These are phyloP conservation scores for Barnettozyma californica DNA, from an alignment of 805 yeast genomes.

Conservation along the genomic window DNA sequence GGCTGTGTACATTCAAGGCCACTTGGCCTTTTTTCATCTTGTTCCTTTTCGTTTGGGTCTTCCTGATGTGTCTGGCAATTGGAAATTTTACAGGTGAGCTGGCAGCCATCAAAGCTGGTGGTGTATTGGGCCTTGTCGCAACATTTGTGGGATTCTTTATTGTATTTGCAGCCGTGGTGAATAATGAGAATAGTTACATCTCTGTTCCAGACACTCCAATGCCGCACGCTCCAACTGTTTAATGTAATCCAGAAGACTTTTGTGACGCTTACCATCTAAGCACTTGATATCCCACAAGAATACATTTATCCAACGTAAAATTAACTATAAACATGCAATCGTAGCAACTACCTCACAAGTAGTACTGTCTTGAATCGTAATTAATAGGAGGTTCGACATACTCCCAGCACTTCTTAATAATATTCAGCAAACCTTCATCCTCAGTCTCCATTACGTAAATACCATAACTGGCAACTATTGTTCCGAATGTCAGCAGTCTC, in stretches of 20 bases:
- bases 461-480: slow-evolving; percentile 65
- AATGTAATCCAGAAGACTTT: no score
- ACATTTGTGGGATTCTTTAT: slow-evolving; percentile 57
- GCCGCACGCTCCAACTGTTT: slow-evolving; percentile 39
- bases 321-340: not conserved
- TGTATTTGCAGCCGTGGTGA: slow-evolving; percentile 59
- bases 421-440: slow-evolving; percentile 56
- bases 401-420: slow-evolving; percentile 35
- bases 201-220: slow-evolving; percentile 46
- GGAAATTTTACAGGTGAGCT: slow-evolving; percentile 46
- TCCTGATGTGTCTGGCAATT: slow-evolving; percentile 45
- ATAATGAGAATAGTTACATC: slow-evolving; percentile 53
- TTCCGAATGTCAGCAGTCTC: slow-evolving; percentile 56
- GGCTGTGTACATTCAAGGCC: slow-evolving; percentile 52
- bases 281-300: no score
- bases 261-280: no score
- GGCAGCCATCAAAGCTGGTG: slow-evolving; percentile 50
- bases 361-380: slow-evolving; percentile 8
- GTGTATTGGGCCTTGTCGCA: slow-evolving; percentile 52
- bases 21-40: slow-evolving; percentile 55
- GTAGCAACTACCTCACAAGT: slow-evolving; percentile 1
- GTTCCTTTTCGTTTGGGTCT: slow-evolving; percentile 47
- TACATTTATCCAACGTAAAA: not conserved
- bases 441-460: slow-evolving; percentile 61
- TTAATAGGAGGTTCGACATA: slow-evolving; percentile 15